Percentiles rank a stretch among this genome's conserved stretches.
Evolutionary conservation across 2,329 filamentous ascomycete species (phyloP).

Genomic region (Aschersonia sp.): DNA sequence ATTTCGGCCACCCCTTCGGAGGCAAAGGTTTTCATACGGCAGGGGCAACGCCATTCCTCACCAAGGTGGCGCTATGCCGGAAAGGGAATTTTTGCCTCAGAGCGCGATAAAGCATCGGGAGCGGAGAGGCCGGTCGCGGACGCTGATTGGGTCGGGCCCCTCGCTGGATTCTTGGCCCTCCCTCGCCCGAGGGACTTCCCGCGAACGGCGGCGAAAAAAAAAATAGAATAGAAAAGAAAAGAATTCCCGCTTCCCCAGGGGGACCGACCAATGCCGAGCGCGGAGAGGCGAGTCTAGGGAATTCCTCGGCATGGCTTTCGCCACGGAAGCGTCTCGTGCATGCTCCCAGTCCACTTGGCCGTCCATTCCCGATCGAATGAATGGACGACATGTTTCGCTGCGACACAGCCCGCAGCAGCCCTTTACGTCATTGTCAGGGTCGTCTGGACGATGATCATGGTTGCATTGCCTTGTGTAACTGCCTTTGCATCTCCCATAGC

Average conservation of each 20-base stretch:
- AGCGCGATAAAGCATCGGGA: conserved; percentile 7
- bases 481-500: too few relatives aligned
- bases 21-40: conserved; percentile 1
- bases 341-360: not conserved
- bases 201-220: not conserved
- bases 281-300: not conserved
- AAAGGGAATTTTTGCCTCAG: not conserved
- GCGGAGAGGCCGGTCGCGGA: not conserved
- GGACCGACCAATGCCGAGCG: not conserved
- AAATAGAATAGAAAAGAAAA: not conserved
- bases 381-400: too few relatives aligned
- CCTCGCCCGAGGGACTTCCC: not conserved
- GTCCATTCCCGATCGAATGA: not conserved
- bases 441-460: too few relatives aligned
- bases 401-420: too few relatives aligned
- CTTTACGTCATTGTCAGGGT: too few relatives aligned
- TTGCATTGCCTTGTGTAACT: too few relatives aligned
- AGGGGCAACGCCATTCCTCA: conserved; percentile 3
- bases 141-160: conserved; percentile 3
- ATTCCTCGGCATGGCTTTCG: not conserved
- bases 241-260: not conserved
- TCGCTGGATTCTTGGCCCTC: not conserved
- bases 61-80: not conserved
- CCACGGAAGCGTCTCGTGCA: not conserved
- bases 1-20: not conserved